These are phyloP conservation scores for Nothophoma quercina DNA, from an alignment of 2,329 filamentous ascomycete species.

Conservation along the genomic window DNA sequence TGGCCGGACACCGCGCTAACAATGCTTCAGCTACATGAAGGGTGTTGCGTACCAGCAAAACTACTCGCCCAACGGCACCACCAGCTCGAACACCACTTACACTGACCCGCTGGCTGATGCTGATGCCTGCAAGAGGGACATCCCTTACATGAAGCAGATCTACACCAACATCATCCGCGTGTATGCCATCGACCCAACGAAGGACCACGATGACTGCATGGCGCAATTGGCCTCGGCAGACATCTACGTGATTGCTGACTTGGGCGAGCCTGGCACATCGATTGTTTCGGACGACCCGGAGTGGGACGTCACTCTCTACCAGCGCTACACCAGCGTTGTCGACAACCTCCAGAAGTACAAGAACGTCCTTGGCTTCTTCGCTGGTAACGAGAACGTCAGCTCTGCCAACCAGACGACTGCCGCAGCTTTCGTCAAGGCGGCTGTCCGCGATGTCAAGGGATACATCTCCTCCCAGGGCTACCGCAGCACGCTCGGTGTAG, in stretches of 20 bases:
- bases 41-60: slow-evolving; percentile 90
- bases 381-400: slow-evolving; percentile 96
- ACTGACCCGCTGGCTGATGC: slow-evolving; percentile 82
- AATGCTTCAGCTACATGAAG: slow-evolving; percentile 72
- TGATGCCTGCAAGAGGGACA: slow-evolving; percentile 78
- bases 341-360: slow-evolving; percentile 82
- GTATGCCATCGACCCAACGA: slow-evolving; percentile 83
- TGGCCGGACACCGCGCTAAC: background rate
- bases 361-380: slow-evolving; percentile 97
- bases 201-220: slow-evolving; percentile 85
- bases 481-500: slow-evolving; percentile 78
- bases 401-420: slow-evolving; percentile 84
- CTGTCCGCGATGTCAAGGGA: slow-evolving; percentile 91
- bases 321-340: slow-evolving; percentile 82
- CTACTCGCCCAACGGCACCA: slow-evolving; percentile 38
- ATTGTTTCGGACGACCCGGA: slow-evolving; percentile 80
- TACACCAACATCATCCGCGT: slow-evolving; percentile 92
- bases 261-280: slow-evolving; percentile 65
- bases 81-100: slow-evolving; percentile 62
- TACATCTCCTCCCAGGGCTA: slow-evolving; percentile 83
- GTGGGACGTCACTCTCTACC: slow-evolving; percentile 82
- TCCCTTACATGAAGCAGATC: slow-evolving; percentile 80
- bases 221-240: slow-evolving; percentile 77
- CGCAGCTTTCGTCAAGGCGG: slow-evolving; percentile 95
- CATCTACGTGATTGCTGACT: slow-evolving; percentile 93